Evolutionary conservation across 495 filamentous ascomycete genomes (phyloP).

Genomic region (Amorphotheca resinae): DNA sequence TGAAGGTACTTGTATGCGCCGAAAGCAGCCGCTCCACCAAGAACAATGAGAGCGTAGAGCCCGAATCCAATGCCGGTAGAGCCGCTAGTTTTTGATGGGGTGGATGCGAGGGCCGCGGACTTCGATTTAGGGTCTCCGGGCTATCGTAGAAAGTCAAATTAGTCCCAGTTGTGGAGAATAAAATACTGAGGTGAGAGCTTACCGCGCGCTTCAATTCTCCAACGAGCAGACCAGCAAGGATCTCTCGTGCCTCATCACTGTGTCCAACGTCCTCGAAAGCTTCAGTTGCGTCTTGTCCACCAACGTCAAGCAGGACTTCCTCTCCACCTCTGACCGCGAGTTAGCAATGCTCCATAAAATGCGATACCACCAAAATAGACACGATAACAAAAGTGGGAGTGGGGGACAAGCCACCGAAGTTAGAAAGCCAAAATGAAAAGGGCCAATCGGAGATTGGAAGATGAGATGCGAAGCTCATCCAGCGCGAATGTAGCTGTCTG

Average conservation of each 20-base stretch:
- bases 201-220: constrained; percentile 81
- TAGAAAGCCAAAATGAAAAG: too few species aligned
- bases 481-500: too few species aligned
- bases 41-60: constrained; percentile 68
- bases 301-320: constrained; percentile 94
- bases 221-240: constrained; percentile 67
- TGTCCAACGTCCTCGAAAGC: constrained; percentile 99
- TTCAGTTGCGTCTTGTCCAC: constrained; percentile 91
- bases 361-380: neutral
- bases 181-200: constrained; percentile 29
- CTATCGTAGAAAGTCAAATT: constrained; percentile 39
- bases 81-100: constrained; percentile 27
- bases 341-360: constrained; percentile 16
- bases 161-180: constrained; percentile 6
- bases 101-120: constrained; percentile 29
- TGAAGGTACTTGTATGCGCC: constrained; percentile 81
- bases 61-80: constrained; percentile 56
- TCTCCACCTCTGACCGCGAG: constrained; percentile 67
- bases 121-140: constrained; percentile 74
- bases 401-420: too few species aligned
- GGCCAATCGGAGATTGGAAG: too few species aligned
- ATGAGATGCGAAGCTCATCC: too few species aligned
- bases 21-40: constrained; percentile 69
- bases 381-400: neutral
- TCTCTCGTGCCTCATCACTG: constrained; percentile 96